A percentile compares a stretch with the other conserved stretches of the same genome.
Conservation (phyloP, 176 grass and related monocot species). For the Musa beccarii region DNA sequence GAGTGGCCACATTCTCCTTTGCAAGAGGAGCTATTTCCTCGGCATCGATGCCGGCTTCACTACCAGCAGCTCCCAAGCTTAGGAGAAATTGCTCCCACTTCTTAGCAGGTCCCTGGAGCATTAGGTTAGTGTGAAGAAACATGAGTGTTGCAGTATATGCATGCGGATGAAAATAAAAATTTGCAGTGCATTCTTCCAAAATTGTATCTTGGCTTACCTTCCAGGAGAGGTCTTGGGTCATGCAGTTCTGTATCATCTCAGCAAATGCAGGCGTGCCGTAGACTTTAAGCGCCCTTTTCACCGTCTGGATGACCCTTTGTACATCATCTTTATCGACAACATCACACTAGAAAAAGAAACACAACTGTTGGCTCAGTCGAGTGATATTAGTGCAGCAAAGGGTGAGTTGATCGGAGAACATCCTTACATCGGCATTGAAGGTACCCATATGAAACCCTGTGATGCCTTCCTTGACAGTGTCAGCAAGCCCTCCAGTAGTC, state of each 20-base stretch:
- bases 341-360: slow-evolving; percentile 36
- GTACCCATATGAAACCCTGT: slow-evolving; percentile 57
- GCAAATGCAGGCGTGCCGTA: slow-evolving; percentile 46
- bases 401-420: not conserved
- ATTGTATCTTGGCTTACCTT: slow-evolving; percentile 34
- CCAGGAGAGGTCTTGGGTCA: slow-evolving; percentile 85
- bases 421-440: slow-evolving; percentile 40
- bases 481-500: slow-evolving; percentile 52
- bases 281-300: slow-evolving; percentile 53
- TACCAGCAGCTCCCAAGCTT: slow-evolving; percentile 42
- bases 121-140: not conserved
- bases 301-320: slow-evolving; percentile 40
- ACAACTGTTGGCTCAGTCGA: not conserved
- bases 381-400: not conserved
- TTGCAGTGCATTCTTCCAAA: too few species aligned
- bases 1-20: slow-evolving; percentile 69
- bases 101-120: slow-evolving; percentile 60
- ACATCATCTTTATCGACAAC: slow-evolving; percentile 46
- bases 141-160: not conserved
- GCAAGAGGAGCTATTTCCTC: slow-evolving; percentile 79
- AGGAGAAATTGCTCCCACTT: slow-evolving; percentile 68
- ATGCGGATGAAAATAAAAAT: not conserved
- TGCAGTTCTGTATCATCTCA: slow-evolving; percentile 82
- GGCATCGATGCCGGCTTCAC: slow-evolving; percentile 44
- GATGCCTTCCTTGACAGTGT: slow-evolving; percentile 47